Base-by-base conservation (phyloP, 306 rosid genomes). In the Trifolium fragiferum region DNA sequence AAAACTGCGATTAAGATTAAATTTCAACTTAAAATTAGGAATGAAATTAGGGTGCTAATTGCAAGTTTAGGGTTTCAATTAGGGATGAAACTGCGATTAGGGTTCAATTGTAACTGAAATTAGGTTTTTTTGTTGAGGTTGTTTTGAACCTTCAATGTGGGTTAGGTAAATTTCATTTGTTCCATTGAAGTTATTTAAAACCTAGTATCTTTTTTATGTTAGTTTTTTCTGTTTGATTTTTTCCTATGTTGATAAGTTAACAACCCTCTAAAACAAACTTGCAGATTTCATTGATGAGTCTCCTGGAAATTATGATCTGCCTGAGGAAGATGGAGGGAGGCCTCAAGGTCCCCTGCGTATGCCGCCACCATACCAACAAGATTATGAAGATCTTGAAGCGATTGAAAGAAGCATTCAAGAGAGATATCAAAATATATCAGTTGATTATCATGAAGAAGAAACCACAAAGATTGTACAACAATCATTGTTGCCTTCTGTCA, bases 381-480 rank as follows among this genome's bases (percentile, higher is more conserved):
- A 95, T 3, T 90, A 90, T 44, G 98, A 95, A 72, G 99, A 95
- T 84, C 86, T 89, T 69, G 99, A 95, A 80, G 98, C 83, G 6
- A 51, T 95, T 62, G 99, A 84, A 38, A 87, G 89, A 77, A 87
- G 90, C 55, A 86, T 92, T 60, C 92, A 95, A 75, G 89, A 82
- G 43, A 86, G 97, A 74, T 92, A 92, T 84, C 88, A 87, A 19
- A 90, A 78, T 86, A 81, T 15, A 66, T 64, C 8, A 6, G 25
- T 85, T 14, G 96, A 89, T 18, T 85, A 86, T 46, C 37, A 33
- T 33, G 96, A 86, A 38, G 99, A 95, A 77, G 99, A 95, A 68
- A 81, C 97, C 5, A 92, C 98, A 19, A 97, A 95, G 69, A 97
- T 95, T 12, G 98, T 90, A 46, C 99, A 95, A 74, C 99, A 95